phyloP scores from a whole-genome alignment of 2,329 filamentous ascomycete genomes.

The Claviceps sp. region DNA sequence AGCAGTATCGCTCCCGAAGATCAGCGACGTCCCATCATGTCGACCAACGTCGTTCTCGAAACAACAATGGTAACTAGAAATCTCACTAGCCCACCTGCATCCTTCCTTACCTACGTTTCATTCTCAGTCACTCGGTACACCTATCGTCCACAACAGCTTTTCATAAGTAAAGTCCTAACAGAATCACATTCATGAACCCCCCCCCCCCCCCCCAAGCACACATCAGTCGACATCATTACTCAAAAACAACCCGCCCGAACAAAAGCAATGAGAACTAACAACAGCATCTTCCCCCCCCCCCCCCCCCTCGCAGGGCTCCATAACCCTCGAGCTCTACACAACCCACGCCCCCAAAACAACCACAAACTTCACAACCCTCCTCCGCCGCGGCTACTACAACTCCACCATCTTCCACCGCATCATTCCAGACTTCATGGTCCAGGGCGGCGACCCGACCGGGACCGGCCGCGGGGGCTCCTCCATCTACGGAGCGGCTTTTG shows the following conservation, averaged over 20 bases:
- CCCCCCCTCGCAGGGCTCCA: constrained; percentile 47
- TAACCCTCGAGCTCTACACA: constrained; percentile 82
- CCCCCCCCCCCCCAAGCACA: too few relatives aligned
- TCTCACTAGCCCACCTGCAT: neutral
- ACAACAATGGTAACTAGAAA: constrained; percentile 59
- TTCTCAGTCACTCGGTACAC: neutral
- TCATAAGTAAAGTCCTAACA: too few relatives aligned
- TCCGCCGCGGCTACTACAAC: constrained; percentile 77
- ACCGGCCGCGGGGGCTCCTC: constrained; percentile 79
- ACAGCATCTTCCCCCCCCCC: neutral
- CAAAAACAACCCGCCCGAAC: neutral
- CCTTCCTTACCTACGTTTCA: neutral
- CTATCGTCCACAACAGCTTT: too few relatives aligned
- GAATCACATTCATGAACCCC: too few relatives aligned
- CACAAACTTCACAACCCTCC: constrained; percentile 74
- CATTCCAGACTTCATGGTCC: constrained; percentile 93
- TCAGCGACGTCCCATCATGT: constrained; percentile 37
- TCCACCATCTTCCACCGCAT: constrained; percentile 80
- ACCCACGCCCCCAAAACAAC: constrained; percentile 80
- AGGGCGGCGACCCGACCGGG: constrained; percentile 87
- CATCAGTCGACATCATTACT: too few relatives aligned
- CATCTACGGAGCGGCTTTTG: constrained; percentile 89
- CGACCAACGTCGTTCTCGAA: constrained; percentile 66
- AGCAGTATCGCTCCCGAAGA: too few relatives aligned
- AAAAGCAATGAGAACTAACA: too few relatives aligned